Percentiles rank a stretch among this genome's conserved stretches.
These are phyloP conservation scores for Paramecium biaurelia DNA, from an alignment of 73 alveolate genomes.

Conservation along the genomic window DNA sequence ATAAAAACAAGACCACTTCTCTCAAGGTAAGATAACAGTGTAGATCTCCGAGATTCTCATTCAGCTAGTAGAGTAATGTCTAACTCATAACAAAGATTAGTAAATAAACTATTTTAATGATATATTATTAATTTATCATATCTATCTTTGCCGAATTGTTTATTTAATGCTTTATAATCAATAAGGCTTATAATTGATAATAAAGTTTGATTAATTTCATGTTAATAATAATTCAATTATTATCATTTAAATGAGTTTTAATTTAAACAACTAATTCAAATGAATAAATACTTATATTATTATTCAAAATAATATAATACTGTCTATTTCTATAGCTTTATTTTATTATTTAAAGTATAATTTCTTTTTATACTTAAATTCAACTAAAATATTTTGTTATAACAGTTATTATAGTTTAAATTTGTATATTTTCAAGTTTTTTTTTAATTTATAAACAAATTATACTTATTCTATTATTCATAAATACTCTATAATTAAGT, in stretches of 20 bases:
- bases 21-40: constrained; percentile 1
- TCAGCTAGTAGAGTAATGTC: constrained; percentile 38
- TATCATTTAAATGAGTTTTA: too few species aligned
- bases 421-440: too few species aligned
- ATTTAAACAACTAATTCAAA: too few species aligned
- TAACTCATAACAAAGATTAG: constrained; percentile 19
- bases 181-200: neutral
- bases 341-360: neutral
- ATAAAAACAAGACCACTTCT: neutral
- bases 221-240: too few species aligned
- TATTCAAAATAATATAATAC: neutral
- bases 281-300: neutral
- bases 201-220: too few species aligned
- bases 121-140: neutral
- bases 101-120: constrained; percentile 11
- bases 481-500: too few species aligned
- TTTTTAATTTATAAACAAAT: too few species aligned
- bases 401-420: too few species aligned
- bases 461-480: too few species aligned
- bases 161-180: neutral
- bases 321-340: neutral
- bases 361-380: neutral
- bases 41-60: neutral
- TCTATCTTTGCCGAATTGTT: neutral
- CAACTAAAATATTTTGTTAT: too few species aligned